phyloP scores from a whole-genome alignment of 75 land plant genomes.

The Cunninghamia lanceolata region DNA sequence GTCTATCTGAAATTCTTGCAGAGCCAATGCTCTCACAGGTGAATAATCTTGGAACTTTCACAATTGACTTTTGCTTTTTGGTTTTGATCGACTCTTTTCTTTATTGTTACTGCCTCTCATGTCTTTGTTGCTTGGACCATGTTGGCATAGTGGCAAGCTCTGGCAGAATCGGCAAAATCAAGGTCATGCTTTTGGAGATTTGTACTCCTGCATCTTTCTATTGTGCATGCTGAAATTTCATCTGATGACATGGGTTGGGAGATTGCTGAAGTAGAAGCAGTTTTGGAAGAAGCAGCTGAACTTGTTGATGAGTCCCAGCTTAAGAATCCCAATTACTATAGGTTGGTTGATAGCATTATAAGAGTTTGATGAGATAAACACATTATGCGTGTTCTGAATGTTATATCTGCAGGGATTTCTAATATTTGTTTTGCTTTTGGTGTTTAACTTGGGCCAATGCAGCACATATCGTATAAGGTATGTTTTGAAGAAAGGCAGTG shows the following conservation, averaged over 20 bases:
- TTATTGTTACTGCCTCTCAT: neutral
- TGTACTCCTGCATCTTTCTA: constrained; percentile 53
- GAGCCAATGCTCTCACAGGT: constrained; percentile 76
- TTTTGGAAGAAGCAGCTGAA: constrained; percentile 78
- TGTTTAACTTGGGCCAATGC: constrained; percentile 20
- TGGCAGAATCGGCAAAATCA: constrained; percentile 54
- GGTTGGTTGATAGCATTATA: constrained; percentile 20
- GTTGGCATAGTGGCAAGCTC: constrained; percentile 56
- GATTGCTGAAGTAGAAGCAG: constrained; percentile 59
- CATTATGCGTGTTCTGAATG: neutral
- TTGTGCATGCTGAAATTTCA: constrained; percentile 61
- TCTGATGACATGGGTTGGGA: constrained; percentile 35
- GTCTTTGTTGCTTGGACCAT: neutral
- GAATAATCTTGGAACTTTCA: neutral
- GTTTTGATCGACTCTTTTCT: neutral
- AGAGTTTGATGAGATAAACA: neutral
- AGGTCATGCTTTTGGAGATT: constrained; percentile 74
- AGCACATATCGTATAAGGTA: constrained; percentile 58
- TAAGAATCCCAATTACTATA: constrained; percentile 67
- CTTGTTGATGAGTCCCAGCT: constrained; percentile 61
- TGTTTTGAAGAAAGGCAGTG: constrained; percentile 42
- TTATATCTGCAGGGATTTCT: neutral
- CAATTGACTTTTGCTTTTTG: neutral
- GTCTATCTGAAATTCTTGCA: constrained; percentile 53
- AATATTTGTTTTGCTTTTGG: neutral